Evolutionary conservation across 2,329 filamentous ascomycete genomes (phyloP).

Genomic region (Alternaria tenuissima): DNA sequence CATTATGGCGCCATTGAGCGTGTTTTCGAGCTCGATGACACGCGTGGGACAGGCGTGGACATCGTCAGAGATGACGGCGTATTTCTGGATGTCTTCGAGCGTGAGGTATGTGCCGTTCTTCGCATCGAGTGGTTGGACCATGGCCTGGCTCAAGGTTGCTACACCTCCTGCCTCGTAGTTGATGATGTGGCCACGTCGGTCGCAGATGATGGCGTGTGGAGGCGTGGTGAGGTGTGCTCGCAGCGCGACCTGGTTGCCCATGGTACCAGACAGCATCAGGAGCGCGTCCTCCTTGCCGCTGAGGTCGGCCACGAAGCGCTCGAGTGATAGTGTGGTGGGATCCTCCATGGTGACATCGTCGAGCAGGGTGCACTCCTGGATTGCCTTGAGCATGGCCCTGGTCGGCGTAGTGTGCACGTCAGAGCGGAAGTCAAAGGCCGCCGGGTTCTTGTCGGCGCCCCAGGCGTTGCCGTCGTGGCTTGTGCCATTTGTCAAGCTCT

Average conservation of each 20-base stretch:
- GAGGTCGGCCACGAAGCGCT: constrained; percentile 75
- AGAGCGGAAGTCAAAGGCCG: constrained; percentile 65
- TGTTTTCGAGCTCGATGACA: constrained; percentile 87
- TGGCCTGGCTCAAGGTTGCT: constrained; percentile 74
- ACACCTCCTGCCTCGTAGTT: constrained; percentile 74
- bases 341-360: constrained; percentile 90
- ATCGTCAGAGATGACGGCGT: constrained; percentile 71
- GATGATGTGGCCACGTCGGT: constrained; percentile 80
- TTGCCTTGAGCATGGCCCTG: constrained; percentile 79
- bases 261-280: constrained; percentile 87
- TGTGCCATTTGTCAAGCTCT: constrained; percentile 24
- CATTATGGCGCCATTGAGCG: constrained; percentile 79
- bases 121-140: constrained; percentile 72
- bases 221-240: constrained; percentile 80
- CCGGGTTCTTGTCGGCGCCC: constrained; percentile 57
- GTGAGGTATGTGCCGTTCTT: constrained; percentile 77
- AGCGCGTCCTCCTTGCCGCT: constrained; percentile 79
- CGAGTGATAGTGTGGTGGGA: constrained; percentile 76
- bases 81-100: constrained; percentile 75
- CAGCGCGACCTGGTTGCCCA: constrained; percentile 90
- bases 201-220: constrained; percentile 81
- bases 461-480: constrained; percentile 38
- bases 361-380: constrained; percentile 75
- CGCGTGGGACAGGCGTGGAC: constrained; percentile 82
- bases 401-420: constrained; percentile 51